Conservation (phyloP, 129 eudicot genomes). For the Smallanthus sonchifolius region DNA sequence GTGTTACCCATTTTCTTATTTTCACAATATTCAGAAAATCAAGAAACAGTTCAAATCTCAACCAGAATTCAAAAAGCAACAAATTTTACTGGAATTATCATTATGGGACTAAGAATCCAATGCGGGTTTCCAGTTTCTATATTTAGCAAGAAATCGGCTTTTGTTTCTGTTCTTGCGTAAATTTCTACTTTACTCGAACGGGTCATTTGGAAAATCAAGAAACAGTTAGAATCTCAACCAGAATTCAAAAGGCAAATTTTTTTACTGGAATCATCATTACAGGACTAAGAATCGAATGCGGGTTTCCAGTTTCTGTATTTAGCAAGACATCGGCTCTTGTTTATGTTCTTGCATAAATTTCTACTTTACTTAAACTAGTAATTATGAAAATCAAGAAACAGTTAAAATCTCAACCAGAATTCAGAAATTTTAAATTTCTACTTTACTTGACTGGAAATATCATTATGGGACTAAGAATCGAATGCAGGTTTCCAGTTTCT, state of each 20-base stretch:
- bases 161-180: slow-evolving; percentile 7
- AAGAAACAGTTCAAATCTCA: background rate
- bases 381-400: no score
- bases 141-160: slow-evolving; percentile 13
- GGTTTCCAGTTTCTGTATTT: background rate
- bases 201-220: no score
- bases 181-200: no score
- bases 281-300: background rate
- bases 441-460: no score
- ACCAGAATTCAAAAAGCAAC: background rate
- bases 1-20: background rate
- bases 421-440: no score
- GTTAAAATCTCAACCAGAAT: no score
- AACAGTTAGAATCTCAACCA: no score
- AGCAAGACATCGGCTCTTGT: slow-evolving; percentile 17
- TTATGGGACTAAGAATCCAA: background rate
- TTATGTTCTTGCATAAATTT: slow-evolving; percentile 6
- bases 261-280: no score
- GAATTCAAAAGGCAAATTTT: no score
- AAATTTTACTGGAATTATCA: background rate
- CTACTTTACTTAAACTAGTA: no score
- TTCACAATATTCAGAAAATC: background rate
- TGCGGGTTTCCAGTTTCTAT: background rate
- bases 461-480: no score
- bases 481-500: background rate